Evolutionary conservation across 1,284 basidiomycete species (phyloP).

Genomic region (Microbotryum saponariae): DNA sequence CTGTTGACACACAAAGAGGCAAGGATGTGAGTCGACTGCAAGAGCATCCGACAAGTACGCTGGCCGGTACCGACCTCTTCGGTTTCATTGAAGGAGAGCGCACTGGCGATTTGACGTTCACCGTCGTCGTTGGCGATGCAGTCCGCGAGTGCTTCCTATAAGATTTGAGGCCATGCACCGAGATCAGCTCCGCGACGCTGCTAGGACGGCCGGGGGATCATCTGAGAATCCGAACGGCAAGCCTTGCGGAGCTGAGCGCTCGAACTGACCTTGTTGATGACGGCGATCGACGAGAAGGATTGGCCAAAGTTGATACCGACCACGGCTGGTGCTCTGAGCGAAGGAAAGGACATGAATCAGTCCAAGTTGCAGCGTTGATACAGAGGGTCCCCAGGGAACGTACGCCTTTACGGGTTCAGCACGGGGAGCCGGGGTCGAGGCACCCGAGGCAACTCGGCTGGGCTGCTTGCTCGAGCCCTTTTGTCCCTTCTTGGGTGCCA

Average conservation of each 20-base stretch:
- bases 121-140: conserved; percentile 98
- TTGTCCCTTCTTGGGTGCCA: conserved; percentile 20
- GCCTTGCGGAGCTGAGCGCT: neutral
- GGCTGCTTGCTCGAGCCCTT: conserved; percentile 21
- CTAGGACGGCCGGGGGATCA: neutral
- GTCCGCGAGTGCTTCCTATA: conserved; percentile 74
- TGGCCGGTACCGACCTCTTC: conserved; percentile 59
- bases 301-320: conserved; percentile 97
- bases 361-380: conserved; percentile 7
- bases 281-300: conserved; percentile 87
- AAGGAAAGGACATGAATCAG: too few species aligned
- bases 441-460: conserved; percentile 19
- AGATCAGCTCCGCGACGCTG: neutral
- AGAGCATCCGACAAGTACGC: neutral
- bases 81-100: conserved; percentile 83
- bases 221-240: neutral
- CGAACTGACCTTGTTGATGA: conserved; percentile 75
- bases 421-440: conserved; percentile 20
- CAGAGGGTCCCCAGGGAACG: too few species aligned
- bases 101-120: conserved; percentile 93
- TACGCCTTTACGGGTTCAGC: conserved; percentile 10
- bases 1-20: conserved; percentile 44
- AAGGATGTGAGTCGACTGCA: neutral
- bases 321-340: conserved; percentile 37
- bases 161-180: conserved; percentile 7